Evolutionary conservation across 2,329 filamentous ascomycete genomes (phyloP).

Genomic region (Cladosporium sp.): DNA sequence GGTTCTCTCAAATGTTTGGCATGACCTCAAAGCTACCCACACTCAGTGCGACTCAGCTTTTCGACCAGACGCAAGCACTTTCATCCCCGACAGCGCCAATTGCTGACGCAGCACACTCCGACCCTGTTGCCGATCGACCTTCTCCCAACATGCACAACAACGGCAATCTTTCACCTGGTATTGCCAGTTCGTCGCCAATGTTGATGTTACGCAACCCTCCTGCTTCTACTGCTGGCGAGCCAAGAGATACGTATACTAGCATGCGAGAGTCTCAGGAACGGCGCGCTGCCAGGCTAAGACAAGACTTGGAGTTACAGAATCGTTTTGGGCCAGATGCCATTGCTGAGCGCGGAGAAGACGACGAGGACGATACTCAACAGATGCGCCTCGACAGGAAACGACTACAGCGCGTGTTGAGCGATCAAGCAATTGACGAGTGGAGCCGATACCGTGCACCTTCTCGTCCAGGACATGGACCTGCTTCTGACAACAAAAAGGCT

Average conservation of each 20-base stretch:
- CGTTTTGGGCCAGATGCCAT: slow-evolving; percentile 12
- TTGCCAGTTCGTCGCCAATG: slow-evolving; percentile 41
- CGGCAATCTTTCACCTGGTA: slow-evolving; percentile 38
- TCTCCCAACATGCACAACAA: slow-evolving; percentile 43
- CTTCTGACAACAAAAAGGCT: slow-evolving; percentile 21
- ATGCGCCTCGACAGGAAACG: slow-evolving; percentile 20
- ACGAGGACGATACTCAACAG: slow-evolving; percentile 26
- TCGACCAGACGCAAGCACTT: slow-evolving; percentile 46
- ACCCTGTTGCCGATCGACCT: slow-evolving; percentile 46
- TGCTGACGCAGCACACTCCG: slow-evolving; percentile 40
- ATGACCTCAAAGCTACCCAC: slow-evolving; percentile 33
- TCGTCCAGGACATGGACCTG: slow-evolving; percentile 19
- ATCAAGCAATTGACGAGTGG: slow-evolving; percentile 25
- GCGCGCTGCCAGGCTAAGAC: slow-evolving; percentile 30
- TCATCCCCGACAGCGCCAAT: slow-evolving; percentile 44
- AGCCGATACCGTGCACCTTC: slow-evolving; percentile 24
- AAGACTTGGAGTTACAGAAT: slow-evolving; percentile 23
- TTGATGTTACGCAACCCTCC: slow-evolving; percentile 34
- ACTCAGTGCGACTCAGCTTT: slow-evolving; percentile 49
- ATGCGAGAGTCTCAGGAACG: slow-evolving; percentile 48
- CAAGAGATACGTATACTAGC: slow-evolving; percentile 44
- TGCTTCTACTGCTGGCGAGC: slow-evolving; percentile 32
- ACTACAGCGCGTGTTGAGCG: slow-evolving; percentile 25
- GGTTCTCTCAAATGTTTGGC: slow-evolving; percentile 43
- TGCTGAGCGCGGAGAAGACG: slow-evolving; percentile 23